These are phyloP conservation scores for Pterula multifida DNA, from an alignment of 1,284 basidiomycete genomes.

Conservation along the genomic window DNA sequence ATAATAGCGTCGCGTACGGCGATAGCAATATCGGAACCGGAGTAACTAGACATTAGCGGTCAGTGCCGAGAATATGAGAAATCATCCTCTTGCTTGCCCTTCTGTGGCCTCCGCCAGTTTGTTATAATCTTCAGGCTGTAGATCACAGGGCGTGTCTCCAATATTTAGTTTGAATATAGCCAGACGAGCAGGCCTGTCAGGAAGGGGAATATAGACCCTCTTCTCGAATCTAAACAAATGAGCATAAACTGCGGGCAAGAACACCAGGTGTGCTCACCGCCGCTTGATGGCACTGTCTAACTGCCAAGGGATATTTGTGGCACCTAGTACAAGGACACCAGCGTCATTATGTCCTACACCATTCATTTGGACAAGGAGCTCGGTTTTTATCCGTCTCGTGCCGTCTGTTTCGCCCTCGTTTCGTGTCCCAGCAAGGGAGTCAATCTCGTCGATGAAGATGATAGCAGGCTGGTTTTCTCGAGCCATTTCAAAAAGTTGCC, in stretches of 20 bases:
- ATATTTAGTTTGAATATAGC: conserved; percentile 97
- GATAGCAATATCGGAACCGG: conserved; percentile 92
- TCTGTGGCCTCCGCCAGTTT: conserved; percentile 79
- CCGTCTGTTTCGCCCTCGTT: conserved; percentile 97
- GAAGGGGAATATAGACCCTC: conserved; percentile 96
- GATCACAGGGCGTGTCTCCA: conserved; percentile 83
- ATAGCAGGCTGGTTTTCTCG: conserved; percentile 94
- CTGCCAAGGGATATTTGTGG: conserved; percentile 97
- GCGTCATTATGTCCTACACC: conserved; percentile 97
- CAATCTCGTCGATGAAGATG: conserved; percentile 98
- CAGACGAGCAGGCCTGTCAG: conserved; percentile 85
- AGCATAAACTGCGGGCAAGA: neutral
- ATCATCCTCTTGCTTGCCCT: conserved; percentile 28
- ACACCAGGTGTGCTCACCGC: no score
- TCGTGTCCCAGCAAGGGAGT: conserved; percentile 89
- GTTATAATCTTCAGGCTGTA: conserved; percentile 74
- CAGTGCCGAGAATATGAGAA: neutral
- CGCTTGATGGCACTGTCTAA: conserved; percentile 97
- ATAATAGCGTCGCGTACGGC: conserved; percentile 95
- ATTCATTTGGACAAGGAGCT: conserved; percentile 97
- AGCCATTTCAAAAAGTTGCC: conserved; percentile 94
- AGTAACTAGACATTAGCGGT: conserved; percentile 38
- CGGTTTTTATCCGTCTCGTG: conserved; percentile 93
- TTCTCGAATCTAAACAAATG: conserved; percentile 71
- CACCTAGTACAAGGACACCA: conserved; percentile 95